Evolutionary conservation across 202 grass and related monocot species (phyloP), one percentile per base, ranked within the genome.

Genomic region (Setaria viridis): DNA sequence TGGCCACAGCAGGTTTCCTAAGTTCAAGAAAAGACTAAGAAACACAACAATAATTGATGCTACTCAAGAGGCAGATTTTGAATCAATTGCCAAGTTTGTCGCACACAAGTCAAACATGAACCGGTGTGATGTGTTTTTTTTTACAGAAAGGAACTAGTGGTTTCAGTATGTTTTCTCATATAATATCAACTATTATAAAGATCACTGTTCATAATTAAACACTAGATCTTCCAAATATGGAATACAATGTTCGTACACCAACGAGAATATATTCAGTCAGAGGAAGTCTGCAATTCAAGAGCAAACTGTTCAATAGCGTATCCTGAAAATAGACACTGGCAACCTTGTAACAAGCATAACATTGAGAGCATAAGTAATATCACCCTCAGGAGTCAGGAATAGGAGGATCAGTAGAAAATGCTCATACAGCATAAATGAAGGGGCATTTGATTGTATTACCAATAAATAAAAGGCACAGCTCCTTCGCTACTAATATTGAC

Each of bases 121-220:
- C 17, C 2, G 4, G 35, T 37, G 35, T 37, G 35, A 37, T 37
- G 35, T 37, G 35, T 37, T 37, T 37, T 20, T 17, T 54, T 20
- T 20, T 15, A 54, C 16, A 6, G 51, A 77, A 83, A 6, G 46
- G 21, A 89, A 70, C 21, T 47, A 17, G 50, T 25, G 1, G 30
- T 57, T 68, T 87, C 77, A 7, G 2, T 10, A 74, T 79, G 67
- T 15, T 81, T 79, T 78, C 48, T 58, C 35, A 83, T 12, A 78
- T 32, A 78, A 86, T 86, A 32, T 51, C 15, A 67, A 67, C 14
- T 73, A 73, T 10, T 78, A 65, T 55, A 81, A 33, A 55, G 60
- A 7, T 55, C 17, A 33, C 19, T 35, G n/a, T 81, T 39, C 65
- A 59, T 64, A 20, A 76, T 35, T 64, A 34, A 71, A 70, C 6